phyloP scores from a whole-genome alignment of 257 asterid species.

The Solanum phureja region DNA sequence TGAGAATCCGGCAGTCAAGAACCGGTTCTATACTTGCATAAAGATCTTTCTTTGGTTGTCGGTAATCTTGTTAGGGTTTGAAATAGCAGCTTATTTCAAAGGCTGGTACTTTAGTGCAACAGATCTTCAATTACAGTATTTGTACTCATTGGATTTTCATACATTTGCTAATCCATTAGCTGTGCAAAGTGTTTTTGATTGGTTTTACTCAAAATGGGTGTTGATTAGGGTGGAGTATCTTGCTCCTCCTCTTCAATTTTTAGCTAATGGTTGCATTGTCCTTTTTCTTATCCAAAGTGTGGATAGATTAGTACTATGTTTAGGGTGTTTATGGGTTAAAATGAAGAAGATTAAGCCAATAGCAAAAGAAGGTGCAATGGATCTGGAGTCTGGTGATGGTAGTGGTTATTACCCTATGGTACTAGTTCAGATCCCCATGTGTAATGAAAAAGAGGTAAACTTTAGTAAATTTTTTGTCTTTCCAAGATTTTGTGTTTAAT shows the following conservation, averaged over 20 bases:
- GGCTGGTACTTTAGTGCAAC: constrained; percentile 79
- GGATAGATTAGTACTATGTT: constrained; percentile 69
- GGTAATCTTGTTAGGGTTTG: constrained; percentile 51
- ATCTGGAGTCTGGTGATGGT: constrained; percentile 69
- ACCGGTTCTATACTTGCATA: constrained; percentile 53
- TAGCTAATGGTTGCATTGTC: constrained; percentile 67
- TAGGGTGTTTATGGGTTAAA: constrained; percentile 84
- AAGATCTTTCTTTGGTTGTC: constrained; percentile 54
- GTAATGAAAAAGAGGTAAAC: constrained; percentile 88
- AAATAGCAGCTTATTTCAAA: constrained; percentile 58
- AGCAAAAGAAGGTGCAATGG: constrained; percentile 36
- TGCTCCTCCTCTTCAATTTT: constrained; percentile 86
- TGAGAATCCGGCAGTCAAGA: constrained; percentile 9
- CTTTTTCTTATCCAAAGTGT: constrained; percentile 76
- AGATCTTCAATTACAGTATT: constrained; percentile 48
- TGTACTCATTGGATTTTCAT: constrained; percentile 16
- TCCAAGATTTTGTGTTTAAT: neutral
- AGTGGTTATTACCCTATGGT: constrained; percentile 84
- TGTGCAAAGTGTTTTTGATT: constrained; percentile 49
- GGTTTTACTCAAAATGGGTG: constrained; percentile 69
- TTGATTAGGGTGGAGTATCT: constrained; percentile 77
- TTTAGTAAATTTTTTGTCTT: neutral
- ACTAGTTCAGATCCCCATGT: constrained; percentile 97
- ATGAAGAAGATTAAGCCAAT: constrained; percentile 55
- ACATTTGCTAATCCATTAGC: constrained; percentile 32